Conservation (phyloP, 2,329 filamentous ascomycete species). For the Lecanosticta acicola region DNA sequence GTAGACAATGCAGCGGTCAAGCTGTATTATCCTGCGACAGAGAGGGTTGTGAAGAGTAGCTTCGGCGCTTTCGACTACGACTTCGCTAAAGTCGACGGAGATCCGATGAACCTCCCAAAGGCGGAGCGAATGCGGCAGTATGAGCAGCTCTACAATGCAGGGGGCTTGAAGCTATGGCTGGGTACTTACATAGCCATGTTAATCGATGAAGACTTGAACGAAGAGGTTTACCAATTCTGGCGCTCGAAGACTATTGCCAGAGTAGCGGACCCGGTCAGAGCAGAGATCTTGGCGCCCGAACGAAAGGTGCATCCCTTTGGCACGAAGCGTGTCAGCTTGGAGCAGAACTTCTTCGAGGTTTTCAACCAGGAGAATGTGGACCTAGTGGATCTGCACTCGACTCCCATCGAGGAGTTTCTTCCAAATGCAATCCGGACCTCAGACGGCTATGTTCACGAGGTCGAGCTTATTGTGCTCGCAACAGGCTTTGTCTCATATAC, state of each 20-base stretch:
- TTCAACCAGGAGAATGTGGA: conserved; percentile 39
- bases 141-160: conserved; percentile 29
- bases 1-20: too few species aligned
- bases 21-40: conserved; percentile 40
- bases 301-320: conserved; percentile 40
- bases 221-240: conserved; percentile 40
- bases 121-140: conserved; percentile 45
- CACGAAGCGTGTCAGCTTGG: conserved; percentile 42
- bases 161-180: conserved; percentile 40
- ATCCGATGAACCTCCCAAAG: conserved; percentile 43
- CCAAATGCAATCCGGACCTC: conserved; percentile 40
- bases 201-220: too few species aligned
- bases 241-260: conserved; percentile 39
- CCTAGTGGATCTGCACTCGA: conserved; percentile 38
- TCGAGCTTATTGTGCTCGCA: conserved; percentile 40
- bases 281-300: conserved; percentile 40
- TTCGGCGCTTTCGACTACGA: conserved; percentile 57
- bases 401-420: conserved; percentile 38
- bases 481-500: conserved; percentile 41
- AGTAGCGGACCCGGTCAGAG: conserved; percentile 41
- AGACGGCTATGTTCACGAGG: conserved; percentile 34
- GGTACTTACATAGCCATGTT: conserved; percentile 33
- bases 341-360: conserved; percentile 44
- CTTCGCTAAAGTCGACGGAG: too few species aligned
- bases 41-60: conserved; percentile 37